Conservation (phyloP, 805 yeast genomes). For the Metschnikowia noctiluminum region DNA sequence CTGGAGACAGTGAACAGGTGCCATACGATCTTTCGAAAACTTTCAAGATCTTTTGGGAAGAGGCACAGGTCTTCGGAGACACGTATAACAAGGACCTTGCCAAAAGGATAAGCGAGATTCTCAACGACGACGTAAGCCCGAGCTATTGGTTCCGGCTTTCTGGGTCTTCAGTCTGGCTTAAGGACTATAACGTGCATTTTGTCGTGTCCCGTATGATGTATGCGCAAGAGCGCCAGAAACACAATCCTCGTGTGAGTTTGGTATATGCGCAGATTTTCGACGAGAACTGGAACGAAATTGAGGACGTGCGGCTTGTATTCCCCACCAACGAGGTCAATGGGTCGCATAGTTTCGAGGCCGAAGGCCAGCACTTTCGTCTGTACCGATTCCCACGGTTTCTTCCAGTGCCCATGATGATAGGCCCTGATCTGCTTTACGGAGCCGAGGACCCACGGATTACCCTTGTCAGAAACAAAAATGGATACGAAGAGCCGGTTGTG, state of each 20-base stretch:
- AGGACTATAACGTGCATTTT: constrained; percentile 20
- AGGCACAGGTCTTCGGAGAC: constrained; percentile 8
- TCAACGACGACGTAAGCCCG: not conserved
- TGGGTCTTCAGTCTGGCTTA: constrained; percentile 24
- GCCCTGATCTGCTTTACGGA: constrained; percentile 27
- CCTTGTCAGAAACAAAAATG: constrained; percentile 28
- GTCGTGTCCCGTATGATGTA: constrained; percentile 20
- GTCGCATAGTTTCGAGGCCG: constrained; percentile 1
- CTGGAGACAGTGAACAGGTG: constrained; percentile 4
- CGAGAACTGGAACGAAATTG: constrained; percentile 22
- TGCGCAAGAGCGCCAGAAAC: constrained; percentile 11
- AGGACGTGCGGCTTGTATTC: constrained; percentile 20
- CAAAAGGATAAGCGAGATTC: constrained; percentile 2
- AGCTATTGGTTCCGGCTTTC: constrained; percentile 20
- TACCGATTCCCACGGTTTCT: constrained; percentile 12
- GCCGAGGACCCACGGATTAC: constrained; percentile 51
- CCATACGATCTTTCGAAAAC: constrained; percentile 6
- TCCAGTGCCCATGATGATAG: constrained; percentile 10
- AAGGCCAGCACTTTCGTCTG: constrained; percentile 5
- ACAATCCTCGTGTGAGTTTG: constrained; percentile 17
- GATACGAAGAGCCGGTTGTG: constrained; percentile 45
- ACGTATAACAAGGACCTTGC: constrained; percentile 8
- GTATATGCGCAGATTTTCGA: constrained; percentile 21
- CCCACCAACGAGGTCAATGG: constrained; percentile 18
- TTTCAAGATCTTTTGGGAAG: constrained; percentile 7